A percentile compares a stretch with the other conserved stretches of the same genome.
Evolutionary conservation across 2,329 filamentous ascomycete genomes (phyloP).

Genomic region (Verticillium klebahnii): DNA sequence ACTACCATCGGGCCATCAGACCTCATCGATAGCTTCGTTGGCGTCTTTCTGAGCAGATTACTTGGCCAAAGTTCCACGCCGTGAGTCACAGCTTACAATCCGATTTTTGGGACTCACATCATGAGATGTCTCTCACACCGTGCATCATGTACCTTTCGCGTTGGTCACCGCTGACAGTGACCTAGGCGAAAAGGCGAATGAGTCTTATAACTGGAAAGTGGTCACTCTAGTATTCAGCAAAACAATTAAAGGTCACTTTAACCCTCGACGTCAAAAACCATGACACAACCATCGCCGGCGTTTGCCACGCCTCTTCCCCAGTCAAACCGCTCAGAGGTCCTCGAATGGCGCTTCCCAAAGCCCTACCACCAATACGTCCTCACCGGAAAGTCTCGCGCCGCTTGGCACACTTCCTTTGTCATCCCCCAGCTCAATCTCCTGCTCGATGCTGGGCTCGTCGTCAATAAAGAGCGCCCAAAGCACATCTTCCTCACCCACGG

Average conservation of each 20-base stretch:
- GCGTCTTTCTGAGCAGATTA: no score
- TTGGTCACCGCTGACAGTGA: background rate
- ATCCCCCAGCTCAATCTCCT: slow-evolving; percentile 45
- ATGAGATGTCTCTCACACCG: background rate
- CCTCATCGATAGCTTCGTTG: no score
- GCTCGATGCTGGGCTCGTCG: slow-evolving; percentile 41
- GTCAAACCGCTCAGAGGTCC: slow-evolving; percentile 35
- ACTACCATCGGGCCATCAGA: no score
- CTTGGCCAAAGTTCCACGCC: no score
- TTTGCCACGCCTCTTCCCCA: slow-evolving; percentile 41
- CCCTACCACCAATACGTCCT: slow-evolving; percentile 36
- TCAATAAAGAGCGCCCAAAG: slow-evolving; percentile 40
- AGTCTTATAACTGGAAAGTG: no score
- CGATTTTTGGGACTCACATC: background rate
- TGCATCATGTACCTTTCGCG: background rate
- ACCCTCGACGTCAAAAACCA: background rate
- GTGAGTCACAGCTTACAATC: no score
- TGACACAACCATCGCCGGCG: slow-evolving; percentile 5
- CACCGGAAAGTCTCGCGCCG: slow-evolving; percentile 42
- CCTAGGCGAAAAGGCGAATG: background rate
- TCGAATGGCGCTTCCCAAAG: slow-evolving; percentile 40
- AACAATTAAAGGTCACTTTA: background rate
- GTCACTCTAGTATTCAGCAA: background rate
- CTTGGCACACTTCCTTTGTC: slow-evolving; percentile 48
- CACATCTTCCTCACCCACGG: slow-evolving; percentile 47